Conservation (phyloP, 179 eudicot species). For the Camellia oleifera region DNA sequence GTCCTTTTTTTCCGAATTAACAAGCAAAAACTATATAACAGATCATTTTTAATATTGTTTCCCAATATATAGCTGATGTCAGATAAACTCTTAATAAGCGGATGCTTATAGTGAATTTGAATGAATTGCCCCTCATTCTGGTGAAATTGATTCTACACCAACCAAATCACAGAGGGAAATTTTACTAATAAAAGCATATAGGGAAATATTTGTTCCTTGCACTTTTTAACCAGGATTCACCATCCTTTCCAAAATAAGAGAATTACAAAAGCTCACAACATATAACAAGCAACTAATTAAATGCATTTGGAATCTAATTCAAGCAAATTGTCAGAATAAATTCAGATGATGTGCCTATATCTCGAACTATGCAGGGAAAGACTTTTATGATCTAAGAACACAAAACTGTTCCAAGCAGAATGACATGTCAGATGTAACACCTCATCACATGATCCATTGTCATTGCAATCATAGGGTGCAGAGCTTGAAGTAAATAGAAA, state of each 20-base stretch:
- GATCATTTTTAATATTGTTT: not conserved
- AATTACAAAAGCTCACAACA: not conserved
- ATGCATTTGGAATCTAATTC: not conserved
- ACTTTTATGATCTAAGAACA: not conserved
- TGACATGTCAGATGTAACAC: constrained; percentile 29
- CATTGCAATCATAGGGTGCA: constrained; percentile 72
- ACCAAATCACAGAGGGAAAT: not conserved
- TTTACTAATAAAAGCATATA: not conserved
- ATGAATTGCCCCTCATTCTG: not conserved
- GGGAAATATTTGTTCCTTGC: not conserved
- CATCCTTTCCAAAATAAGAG: not conserved
- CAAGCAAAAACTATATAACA: not conserved
- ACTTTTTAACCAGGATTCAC: not conserved
- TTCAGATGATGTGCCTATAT: not conserved
- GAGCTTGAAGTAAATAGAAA: constrained; percentile 94
- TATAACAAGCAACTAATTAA: not conserved
- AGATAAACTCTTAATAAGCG: not conserved
- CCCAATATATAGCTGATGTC: not conserved
- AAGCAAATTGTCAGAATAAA: not conserved
- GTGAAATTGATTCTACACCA: not conserved
- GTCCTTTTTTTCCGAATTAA: not conserved
- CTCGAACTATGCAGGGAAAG: not conserved
- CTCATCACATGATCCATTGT: constrained; percentile 86
- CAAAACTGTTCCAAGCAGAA: not conserved
- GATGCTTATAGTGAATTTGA: not conserved